Evolutionary conservation across 495 filamentous ascomycete species (phyloP), one percentile per base, ranked within the genome.

Genomic region (Tuber calosporum): DNA sequence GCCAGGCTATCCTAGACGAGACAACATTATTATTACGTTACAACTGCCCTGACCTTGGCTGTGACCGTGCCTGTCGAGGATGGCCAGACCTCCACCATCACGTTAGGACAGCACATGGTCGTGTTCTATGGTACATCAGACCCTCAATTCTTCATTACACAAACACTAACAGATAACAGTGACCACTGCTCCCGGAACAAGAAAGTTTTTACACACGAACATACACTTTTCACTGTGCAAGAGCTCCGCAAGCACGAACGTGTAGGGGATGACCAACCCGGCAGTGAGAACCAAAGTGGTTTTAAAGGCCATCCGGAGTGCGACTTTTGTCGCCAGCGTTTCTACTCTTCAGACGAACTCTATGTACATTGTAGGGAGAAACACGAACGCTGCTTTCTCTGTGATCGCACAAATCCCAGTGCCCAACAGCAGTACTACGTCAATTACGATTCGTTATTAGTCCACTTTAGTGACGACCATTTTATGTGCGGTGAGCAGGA

Each of bases 151-250:
- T 71, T 30, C 36, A 30, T 39, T 11, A n/a, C 20, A 20, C 17
- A 30, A 39, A 30, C 67, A 34, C 58, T 74, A 68, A 67, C 34
- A 37, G 74, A 17, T 11, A 41, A 42, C 71, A 89, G 87, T 83
- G 93, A 97, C 82, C 86, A 98, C 22, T 99, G 95, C 82, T 94
- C 93, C 1, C 84, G 92, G 48, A 92, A 97, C 83, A 98, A 99
- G 84, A 97, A 97, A 76, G 93, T 97, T 48, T 99, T 99, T 76
- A 97, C 95, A 0, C 96, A 98, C 82, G 95, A 99, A 83, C 95
- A 99, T 80, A 92, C 92, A 36, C 86, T 99, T n/a, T 97, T 97
- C 80, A 91, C 91, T 6, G 83, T 85, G n/a, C 86, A 89, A 69
- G 91, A 94, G 77, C 83, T 98, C 53, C 88, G 89, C 69, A 92